phyloP scores from a whole-genome alignment of 2,329 filamentous ascomycete species.

The Hypomyces perniciosus region DNA sequence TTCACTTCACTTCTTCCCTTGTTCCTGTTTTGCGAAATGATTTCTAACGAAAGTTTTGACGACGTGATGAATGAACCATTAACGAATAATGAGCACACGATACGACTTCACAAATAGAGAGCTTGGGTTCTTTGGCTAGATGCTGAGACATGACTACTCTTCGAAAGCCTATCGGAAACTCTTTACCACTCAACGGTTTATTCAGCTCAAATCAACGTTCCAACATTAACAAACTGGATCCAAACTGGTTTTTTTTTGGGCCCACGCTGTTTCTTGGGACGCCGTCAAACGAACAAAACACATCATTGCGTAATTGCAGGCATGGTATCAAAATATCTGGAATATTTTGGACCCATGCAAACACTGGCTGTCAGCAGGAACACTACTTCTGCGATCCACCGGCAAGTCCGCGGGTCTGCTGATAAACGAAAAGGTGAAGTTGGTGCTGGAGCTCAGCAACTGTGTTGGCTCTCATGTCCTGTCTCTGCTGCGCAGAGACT shows the following conservation, averaged over 20 bases:
- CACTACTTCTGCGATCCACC: conserved; percentile 17
- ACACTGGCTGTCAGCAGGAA: conserved; percentile 42
- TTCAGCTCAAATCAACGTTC: conserved; percentile 21
- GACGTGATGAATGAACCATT: conserved; percentile 32
- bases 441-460: conserved; percentile 22
- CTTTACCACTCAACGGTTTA: conserved; percentile 19
- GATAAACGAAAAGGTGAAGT: conserved; percentile 23
- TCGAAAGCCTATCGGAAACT: conserved; percentile 23
- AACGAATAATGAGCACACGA: conserved; percentile 20
- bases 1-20: conserved; percentile 34
- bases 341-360: conserved; percentile 29
- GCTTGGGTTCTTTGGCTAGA: conserved; percentile 27
- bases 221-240: conserved; percentile 9
- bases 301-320: conserved; percentile 30
- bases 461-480: conserved; percentile 23
- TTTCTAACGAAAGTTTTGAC: conserved; percentile 39
- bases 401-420: conserved; percentile 2
- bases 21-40: conserved; percentile 42
- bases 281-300: conserved; percentile 24
- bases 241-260: conserved; percentile 25
- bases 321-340: conserved; percentile 31
- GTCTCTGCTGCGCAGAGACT: conserved; percentile 28
- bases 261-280: conserved; percentile 13
- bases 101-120: conserved; percentile 27
- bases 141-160: conserved; percentile 25